phyloP scores from a whole-genome alignment of 345 rosid genomes.

The Reutealis trisperma region DNA sequence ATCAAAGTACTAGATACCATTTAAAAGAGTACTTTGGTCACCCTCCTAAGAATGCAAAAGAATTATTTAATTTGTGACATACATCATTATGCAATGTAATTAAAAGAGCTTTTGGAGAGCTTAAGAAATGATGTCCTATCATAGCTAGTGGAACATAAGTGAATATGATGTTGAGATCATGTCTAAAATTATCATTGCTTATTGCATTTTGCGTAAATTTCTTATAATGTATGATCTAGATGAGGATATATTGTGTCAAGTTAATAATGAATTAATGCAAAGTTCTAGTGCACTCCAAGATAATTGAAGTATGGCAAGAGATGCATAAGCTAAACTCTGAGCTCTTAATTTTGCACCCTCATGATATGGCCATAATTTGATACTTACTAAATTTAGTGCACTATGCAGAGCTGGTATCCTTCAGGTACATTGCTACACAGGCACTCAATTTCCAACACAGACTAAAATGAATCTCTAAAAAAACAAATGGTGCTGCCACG shows the following conservation, averaged over 20 bases:
- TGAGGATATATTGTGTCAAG: background rate
- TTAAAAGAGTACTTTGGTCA: conserved; percentile 9
- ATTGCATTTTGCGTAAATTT: background rate
- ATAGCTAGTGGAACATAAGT: background rate
- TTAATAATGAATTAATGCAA: background rate
- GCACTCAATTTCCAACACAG: no score
- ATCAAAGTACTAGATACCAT: no score
- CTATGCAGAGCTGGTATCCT: no score
- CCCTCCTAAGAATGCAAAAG: background rate
- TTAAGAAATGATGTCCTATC: conserved; percentile 1
- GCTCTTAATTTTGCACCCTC: no score
- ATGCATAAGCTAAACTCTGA: no score
- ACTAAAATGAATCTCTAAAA: no score
- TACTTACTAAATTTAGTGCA: no score
- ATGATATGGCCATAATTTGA: no score
- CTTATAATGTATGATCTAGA: background rate
- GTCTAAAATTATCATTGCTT: background rate
- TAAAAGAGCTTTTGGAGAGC: conserved; percentile 17
- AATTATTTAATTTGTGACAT: conserved; percentile 15
- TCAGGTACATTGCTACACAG: no score
- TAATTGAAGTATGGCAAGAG: no score
- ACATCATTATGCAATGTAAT: background rate
- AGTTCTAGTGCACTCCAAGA: no score
- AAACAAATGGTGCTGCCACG: no score
- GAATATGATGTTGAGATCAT: background rate